Base-by-base conservation (phyloP, 306 rosid species). In the Vicia sativa region DNA sequence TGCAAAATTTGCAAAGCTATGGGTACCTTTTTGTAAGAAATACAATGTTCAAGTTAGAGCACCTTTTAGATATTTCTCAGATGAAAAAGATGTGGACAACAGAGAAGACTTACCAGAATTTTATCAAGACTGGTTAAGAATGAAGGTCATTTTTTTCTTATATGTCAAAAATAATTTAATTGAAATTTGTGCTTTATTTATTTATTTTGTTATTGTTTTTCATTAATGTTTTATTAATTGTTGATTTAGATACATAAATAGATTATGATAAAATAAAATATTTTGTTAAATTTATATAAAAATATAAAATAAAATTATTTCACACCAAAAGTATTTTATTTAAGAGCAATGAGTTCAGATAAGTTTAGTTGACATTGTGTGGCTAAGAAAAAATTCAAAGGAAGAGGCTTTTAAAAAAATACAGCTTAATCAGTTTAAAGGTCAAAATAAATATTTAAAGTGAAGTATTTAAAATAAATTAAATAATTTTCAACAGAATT, bases 61-160 rank as follows among this genome's bases (percentile, higher is more conserved):
- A 41, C 93, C 93, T 6, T 85, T 80, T 23, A 78, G 82, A 50
- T 85, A 71, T 45, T 87, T 87, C 68, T 58, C 71, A 28, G 14
- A 19, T 0, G 58, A 7, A 6, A 2, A n/a, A 43, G 9, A 4
- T 3, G n/a, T 39, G 11, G 11, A 16, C 6, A 67, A 25, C 1
- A 41, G 5, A 8, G 67, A 62, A 26, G 35, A 65, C 4, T 65
- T 37, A 0, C 5, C 3, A 18, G 46, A 81, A 8, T 84, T 84
- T 59, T 52, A 31, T 16, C 79, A 69, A 16, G 82, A 81, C 9
- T 66, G 89, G 84, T 5, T 12, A 4, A 39, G 0, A 18, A 60
- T 87, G 82, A 85, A 87, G 93, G 93, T 42, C 2, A 42, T 12
- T 42, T 42, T 42, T 42, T 42, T 39, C 2, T 11, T 38, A 38